Evolutionary conservation across 305 asterid genomes (phyloP), one percentile per base, ranked within the genome.

Genomic region (Fraxinus albicans): DNA sequence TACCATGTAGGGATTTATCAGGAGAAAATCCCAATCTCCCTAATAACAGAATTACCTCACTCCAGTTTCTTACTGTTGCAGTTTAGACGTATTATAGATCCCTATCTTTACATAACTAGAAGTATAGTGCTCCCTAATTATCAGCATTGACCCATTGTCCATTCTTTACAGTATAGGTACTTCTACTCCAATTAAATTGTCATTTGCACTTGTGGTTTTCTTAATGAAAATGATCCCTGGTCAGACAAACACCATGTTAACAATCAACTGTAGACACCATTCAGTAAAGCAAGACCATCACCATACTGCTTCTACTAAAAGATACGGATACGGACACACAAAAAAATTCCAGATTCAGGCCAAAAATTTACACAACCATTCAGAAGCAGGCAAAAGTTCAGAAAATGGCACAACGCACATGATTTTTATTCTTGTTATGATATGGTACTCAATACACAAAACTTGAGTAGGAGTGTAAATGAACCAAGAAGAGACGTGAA

Each of bases 11-110:
- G 17, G 3, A 25, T 67, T 27, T 25, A 8, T 36, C 73, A 27
- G 5, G 27, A 42, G 50, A 75, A 33, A 33, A 80, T 27, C 29
- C 40, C 23, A 35, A 79, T 27, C 80, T 63, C 47, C 73, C 17
- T 44, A 76, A 29, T 29, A 29, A 36, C 50, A 9, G 60, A 76
- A 76, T 53, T 33, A 44, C 80, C 77, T 27, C 77, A 44, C 74
- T 79, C 80, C 42, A 60, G 81, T 53, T 67, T 31, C 69, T 47
- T 17, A n/a, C 77, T 34, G 84, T 25, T 38, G 82, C 29, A 73
- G 55, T 44, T 44, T 36, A 38, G 83, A 21, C 15, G 38, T 55
- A 70, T 2, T 60, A 47, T 40, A 65, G 76, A 9, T 78, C 73
- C n/a, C 70, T 40, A n/a, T 60, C 25, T 42, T 77, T 38, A 36